Conservation (phyloP, 2,329 filamentous ascomycete genomes). For the Penicillium sp. region DNA sequence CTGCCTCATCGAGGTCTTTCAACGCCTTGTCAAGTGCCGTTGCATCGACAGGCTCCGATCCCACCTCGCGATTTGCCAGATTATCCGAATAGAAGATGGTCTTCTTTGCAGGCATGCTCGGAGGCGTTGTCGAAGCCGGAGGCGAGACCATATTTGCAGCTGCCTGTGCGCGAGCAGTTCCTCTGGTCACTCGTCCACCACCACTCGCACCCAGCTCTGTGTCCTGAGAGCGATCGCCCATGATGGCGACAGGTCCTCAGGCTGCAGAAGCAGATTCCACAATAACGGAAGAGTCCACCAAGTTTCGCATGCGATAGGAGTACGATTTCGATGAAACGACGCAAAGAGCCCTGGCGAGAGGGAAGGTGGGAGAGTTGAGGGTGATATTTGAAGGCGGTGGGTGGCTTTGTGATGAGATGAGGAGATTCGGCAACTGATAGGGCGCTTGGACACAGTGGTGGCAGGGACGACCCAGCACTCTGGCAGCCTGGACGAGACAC, state of each 20-base stretch:
- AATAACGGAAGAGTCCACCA: constrained; percentile 10
- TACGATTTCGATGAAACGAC: background rate
- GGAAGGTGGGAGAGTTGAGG: constrained; percentile 1
- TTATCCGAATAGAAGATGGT: constrained; percentile 47
- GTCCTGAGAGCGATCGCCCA: constrained; percentile 31
- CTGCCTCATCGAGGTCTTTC: constrained; percentile 65
- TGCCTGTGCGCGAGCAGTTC: constrained; percentile 34
- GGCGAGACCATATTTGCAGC: constrained; percentile 53
- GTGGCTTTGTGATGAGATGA: constrained; percentile 17
- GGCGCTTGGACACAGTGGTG: constrained; percentile 22
- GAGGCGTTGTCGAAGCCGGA: constrained; percentile 65
- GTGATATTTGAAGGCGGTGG: constrained; percentile 16
- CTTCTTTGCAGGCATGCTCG: constrained; percentile 58
- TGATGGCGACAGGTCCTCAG: constrained; percentile 25
- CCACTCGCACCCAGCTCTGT: constrained; percentile 27
- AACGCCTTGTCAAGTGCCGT: constrained; percentile 66
- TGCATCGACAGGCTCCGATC: constrained; percentile 63
- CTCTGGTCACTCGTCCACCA: constrained; percentile 27
- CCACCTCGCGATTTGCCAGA: constrained; percentile 32
- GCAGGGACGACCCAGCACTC: constrained; percentile 9
- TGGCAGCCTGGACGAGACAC: constrained; percentile 2
- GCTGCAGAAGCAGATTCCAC: constrained; percentile 23
- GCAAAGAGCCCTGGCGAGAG: background rate
- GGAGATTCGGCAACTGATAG: constrained; percentile 4
- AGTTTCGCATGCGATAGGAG: constrained; percentile 23